Evolutionary conservation across 371 early-diverging fungal species (phyloP), one percentile per base, ranked within the genome.

Genomic region (Lichtheimia ramosa): DNA sequence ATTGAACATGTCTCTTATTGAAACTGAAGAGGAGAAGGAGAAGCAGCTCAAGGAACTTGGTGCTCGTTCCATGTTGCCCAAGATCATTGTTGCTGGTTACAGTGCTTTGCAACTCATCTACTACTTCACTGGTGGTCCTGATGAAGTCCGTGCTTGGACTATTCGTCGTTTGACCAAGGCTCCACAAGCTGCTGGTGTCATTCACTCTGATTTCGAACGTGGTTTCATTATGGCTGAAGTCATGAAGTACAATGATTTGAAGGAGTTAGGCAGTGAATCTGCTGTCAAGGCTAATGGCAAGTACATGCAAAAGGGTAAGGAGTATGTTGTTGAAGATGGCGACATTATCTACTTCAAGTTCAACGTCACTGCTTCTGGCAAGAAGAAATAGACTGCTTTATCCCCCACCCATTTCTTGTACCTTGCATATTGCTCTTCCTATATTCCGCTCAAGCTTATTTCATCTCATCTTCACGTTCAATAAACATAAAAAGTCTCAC

Each of bases 181-280:
- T 25, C 97, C 98, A 23, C 91, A 95, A 58, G 99, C 99, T 25
- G 99, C 99, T 15, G 93, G 96, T 61, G 95, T 95, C 24, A 83
- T 84, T 63, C 79, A 78, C 81, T 87, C 92, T 27, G 99, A 99
- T 69, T 98, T 99, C 73, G 97, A 96, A 69, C 82, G 89, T 66
- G 92, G 98, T 61, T 99, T 99, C 70, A 96, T 99, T 68, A 92
- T 94, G 89, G 99, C 97, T 28, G 99, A 99, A 84, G 90, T 97
- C 18, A 95, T 94, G 90, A 82, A 84, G 60, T 97, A 84, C 64
- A 86, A 85, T 4, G 97, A 96, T 66, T 73, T 98, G 56, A 82
- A 90, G 69, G 92, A 92, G 58, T 75, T 85, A 12, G 91, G 91
- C 18, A 69, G 75, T 15, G 99, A 98, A 69, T 73, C 84, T 15